Evolutionary conservation across 2,329 filamentous ascomycete species (phyloP).

Genomic region (Aspergillus spinulosporus): DNA sequence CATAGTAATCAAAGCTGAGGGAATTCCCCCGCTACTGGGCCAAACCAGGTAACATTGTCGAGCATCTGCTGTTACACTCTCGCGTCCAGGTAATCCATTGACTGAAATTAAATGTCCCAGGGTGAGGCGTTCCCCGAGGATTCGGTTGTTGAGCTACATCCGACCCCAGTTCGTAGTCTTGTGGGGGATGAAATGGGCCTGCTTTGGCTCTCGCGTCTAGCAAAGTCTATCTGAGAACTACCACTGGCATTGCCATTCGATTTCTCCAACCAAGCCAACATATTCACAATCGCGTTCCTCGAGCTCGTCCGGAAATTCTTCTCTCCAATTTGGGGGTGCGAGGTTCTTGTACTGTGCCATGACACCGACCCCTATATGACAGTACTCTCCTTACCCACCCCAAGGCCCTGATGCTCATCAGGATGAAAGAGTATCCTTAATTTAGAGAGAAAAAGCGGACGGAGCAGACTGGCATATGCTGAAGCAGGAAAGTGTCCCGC

Average conservation of each 20-base stretch:
- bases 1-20: background rate
- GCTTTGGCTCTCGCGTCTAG: background rate
- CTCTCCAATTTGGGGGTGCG: background rate
- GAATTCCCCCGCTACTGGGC: background rate
- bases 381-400: constrained; percentile 1
- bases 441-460: constrained; percentile 12
- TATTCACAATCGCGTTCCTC: background rate
- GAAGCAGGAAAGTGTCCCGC: constrained; percentile 10
- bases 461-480: constrained; percentile 11
- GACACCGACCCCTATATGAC: background rate
- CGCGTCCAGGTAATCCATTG: background rate
- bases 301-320: constrained; percentile 1
- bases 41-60: constrained; percentile 11
- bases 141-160: background rate
- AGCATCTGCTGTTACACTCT: constrained; percentile 11
- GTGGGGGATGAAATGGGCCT: background rate
- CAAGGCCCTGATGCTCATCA: background rate
- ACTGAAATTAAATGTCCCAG: background rate
- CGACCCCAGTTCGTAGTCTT: background rate
- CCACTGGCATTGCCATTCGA: background rate
- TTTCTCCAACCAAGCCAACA: constrained; percentile 15
- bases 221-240: background rate
- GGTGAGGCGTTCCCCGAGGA: background rate
- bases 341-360: background rate
- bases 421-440: constrained; percentile 11